Conservation (phyloP, 2,329 filamentous ascomycete species). For the Talaromyces rugulosus region DNA sequence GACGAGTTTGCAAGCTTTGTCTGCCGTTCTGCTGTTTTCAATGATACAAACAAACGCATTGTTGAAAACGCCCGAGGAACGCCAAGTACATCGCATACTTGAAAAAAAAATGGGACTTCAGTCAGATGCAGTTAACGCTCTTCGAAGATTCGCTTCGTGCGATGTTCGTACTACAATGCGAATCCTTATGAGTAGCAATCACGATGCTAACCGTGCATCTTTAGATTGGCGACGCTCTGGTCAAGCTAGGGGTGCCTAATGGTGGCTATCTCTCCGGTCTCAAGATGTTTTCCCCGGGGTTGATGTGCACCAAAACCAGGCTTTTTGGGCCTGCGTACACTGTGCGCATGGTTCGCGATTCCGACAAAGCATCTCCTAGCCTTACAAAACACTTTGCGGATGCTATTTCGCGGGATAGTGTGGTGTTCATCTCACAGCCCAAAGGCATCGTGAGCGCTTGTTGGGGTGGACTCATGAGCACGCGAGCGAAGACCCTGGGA, state of each 20-base stretch:
- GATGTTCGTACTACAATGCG: constrained; percentile 13
- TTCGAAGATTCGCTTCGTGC: constrained; percentile 17
- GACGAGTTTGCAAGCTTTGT: not conserved
- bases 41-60: not conserved
- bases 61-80: not conserved
- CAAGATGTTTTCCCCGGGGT: constrained; percentile 26
- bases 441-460: constrained; percentile 29
- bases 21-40: not conserved
- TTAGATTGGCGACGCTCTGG: constrained; percentile 25
- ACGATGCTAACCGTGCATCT: not conserved
- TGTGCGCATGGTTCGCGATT: constrained; percentile 29
- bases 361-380: constrained; percentile 28
- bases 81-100: not conserved
- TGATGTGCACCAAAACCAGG: constrained; percentile 17
- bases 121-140: constrained; percentile 15
- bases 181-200: not conserved
- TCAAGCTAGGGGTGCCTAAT: constrained; percentile 28
- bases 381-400: constrained; percentile 33
- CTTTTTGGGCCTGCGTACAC: constrained; percentile 29
- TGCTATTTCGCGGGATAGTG: constrained; percentile 26
- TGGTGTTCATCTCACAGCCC: constrained; percentile 37
- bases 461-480: constrained; percentile 39
- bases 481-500: constrained; percentile 28
- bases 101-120: not conserved
- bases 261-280: constrained; percentile 33